A percentile compares a stretch with the other conserved stretches of the same genome.
phyloP scores from a whole-genome alignment of 139 green algal genomes.

The Micractinium sp. region DNA sequence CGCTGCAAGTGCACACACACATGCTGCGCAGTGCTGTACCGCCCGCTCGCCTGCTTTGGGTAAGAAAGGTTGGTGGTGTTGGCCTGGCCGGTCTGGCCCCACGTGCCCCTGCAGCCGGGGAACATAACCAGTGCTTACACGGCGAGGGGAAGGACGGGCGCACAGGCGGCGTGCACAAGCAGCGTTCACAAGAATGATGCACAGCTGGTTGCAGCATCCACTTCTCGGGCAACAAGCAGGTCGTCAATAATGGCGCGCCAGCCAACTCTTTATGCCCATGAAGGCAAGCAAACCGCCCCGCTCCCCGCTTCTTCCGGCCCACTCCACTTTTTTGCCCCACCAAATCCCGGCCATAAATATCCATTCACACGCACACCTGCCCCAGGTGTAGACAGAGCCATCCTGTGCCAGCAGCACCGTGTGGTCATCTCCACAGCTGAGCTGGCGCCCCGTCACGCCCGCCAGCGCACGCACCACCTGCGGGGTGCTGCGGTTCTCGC shows the following conservation, averaged over 20 bases:
- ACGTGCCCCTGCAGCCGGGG: slow-evolving; percentile 49
- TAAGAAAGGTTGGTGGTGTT: slow-evolving; percentile 53
- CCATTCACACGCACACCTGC: not conserved
- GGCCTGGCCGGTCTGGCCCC: slow-evolving; percentile 73
- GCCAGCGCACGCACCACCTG: slow-evolving; percentile 48
- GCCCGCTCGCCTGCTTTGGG: slow-evolving; percentile 26
- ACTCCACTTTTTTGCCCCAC: too few relatives aligned
- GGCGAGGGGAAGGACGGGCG: not conserved
- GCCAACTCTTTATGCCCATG: not conserved
- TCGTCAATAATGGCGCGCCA: too few relatives aligned
- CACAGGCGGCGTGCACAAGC: not conserved
- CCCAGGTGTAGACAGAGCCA: slow-evolving; percentile 68
- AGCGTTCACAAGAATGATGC: too few relatives aligned
- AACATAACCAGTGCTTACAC: too few relatives aligned
- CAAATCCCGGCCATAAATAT: not conserved
- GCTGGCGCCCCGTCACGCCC: slow-evolving; percentile 16
- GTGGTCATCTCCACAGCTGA: slow-evolving; percentile 72
- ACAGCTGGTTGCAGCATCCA: not conserved
- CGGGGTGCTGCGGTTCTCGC: slow-evolving; percentile 49
- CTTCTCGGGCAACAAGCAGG: not conserved
- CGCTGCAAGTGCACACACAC: too few relatives aligned
- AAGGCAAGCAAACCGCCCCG: not conserved
- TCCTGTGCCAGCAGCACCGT: slow-evolving; percentile 55
- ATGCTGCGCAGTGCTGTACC: too few relatives aligned
- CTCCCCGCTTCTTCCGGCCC: too few relatives aligned